Base-by-base conservation (phyloP, 192 early-diverging fungal genomes). In the Diversispora epigaea region DNA sequence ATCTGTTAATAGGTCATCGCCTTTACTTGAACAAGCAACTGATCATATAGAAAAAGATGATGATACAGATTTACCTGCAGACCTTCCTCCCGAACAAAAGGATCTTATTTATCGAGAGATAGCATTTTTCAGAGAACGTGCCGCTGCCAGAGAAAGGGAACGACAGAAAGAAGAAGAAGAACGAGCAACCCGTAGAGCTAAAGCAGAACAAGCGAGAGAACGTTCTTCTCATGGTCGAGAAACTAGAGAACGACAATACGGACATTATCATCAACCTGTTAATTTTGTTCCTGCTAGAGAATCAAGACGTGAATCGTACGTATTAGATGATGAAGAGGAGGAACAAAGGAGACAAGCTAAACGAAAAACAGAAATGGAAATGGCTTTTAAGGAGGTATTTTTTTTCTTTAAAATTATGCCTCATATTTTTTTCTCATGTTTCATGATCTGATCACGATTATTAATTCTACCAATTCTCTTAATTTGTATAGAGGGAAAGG, bases 81-180 rank as follows among this genome's bases (percentile, higher is more conserved):
- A 87, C 56, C 72, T 80, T 15, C 78, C 86, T 6, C 80, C 83
- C 0, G 86, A 88, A 50, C 85, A 90, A 71, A 79, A 84, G 56
- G 88, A 92, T 57, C 50, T 86, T 8, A 85, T 91, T 25, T 80
- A 80, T 32, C 80, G 84, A 19, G 88, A 92, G 71, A 83, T 92
- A 7, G 81, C 84, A 9, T 84, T 83, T 49, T 92, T 90, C 73
- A 80, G 88, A 55, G 87, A 91, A 70, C 84, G 86, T n/a, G 82
- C 89, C 0, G 86, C 86, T 4, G 56, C 80, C 25, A 83, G 87
- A 72, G 90, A 91, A 50, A 77, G 83, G 45, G 79, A 82, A 62
- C 82, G 82, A 39, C 82, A 75, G 65, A 76, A 77, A 41, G 83
- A 84, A 45, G 76, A 78, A 21, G 87, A 87, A 74, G 86, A 84